Evolutionary conservation across 2,329 filamentous ascomycete genomes (phyloP), one percentile per base, ranked within the genome.

Genomic region (Neophaeococcomyces aloes): DNA sequence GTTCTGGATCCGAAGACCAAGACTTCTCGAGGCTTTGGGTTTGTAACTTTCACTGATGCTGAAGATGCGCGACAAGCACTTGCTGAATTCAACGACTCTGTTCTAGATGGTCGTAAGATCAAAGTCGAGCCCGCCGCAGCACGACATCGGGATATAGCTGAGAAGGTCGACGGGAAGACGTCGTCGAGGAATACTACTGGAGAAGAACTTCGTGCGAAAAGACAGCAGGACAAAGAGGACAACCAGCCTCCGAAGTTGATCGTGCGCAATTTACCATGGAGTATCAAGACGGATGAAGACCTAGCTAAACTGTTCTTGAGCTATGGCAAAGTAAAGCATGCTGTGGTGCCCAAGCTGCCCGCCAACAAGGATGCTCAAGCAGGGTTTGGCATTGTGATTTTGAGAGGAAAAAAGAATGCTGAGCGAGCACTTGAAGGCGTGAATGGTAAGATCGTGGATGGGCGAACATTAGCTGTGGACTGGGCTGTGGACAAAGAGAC

Each of bases 231-330:
- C 54, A 74, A 74, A 48, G 71, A 76, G 53, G 68, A 72, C 13
- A 69, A 72, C 47, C 76, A 76, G 57, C 73, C 80, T 0, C 78
- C 83, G 0, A 88, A 85, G 61, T 66, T 91, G 52, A 91, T 98
- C 61, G 78, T 98, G 38, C 79, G 91, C 58, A 98, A 98, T 61
- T 61, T 98, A 58, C 89, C 91, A 1, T 98, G 91, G 91, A 94
- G 82, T 54, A 82, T 98, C 60, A 94, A 94, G 65, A 82, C 78
- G 7, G 74, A 84, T 0, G 83, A 93, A 25, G 82, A 96, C 58
- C 68, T 98, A 47, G 71, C 77, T 4, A 73, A 78, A 45, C 69
- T 94, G 3, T 98, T 98, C 64, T 70, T 78, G 57, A 87, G 82
- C 58, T 95, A 83, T 59, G 91, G 91, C 48, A 94, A 95, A 63